Conservation (phyloP, 2,329 filamentous ascomycete species). For the Diaporthe batatas region DNA sequence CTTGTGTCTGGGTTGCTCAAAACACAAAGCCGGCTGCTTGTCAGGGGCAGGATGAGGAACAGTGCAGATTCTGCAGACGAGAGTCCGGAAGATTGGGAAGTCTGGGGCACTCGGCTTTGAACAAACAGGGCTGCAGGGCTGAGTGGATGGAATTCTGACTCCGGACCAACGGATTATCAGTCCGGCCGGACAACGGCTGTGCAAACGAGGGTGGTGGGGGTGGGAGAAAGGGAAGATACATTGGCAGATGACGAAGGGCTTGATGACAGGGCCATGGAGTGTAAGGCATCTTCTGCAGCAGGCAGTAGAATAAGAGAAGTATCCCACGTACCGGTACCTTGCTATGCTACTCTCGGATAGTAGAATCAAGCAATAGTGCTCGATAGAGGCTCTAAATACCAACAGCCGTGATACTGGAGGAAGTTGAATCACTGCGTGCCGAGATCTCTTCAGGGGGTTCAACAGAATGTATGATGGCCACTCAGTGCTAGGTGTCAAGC, state of each 20-base stretch:
- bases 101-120: not conserved
- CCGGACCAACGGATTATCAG: not conserved
- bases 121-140: not conserved
- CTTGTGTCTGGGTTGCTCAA: too few species aligned
- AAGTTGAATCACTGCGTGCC: not conserved
- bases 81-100: too few species aligned
- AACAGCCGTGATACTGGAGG: not conserved
- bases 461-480: not conserved
- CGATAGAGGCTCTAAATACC: not conserved
- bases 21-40: not conserved
- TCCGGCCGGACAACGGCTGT: not conserved
- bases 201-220: not conserved
- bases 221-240: not conserved
- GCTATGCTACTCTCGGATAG: not conserved
- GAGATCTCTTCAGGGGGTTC: too few species aligned
- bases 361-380: not conserved
- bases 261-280: not conserved
- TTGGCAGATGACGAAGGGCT: too few species aligned
- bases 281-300: not conserved
- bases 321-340: not conserved
- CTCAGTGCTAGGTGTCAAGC: not conserved
- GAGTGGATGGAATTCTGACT: not conserved
- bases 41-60: not conserved
- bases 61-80: not conserved
- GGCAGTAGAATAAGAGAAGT: not conserved